These are phyloP conservation scores for Psilocybe cyanescens DNA, from an alignment of 768 basidiomycete genomes.

Conservation along the genomic window DNA sequence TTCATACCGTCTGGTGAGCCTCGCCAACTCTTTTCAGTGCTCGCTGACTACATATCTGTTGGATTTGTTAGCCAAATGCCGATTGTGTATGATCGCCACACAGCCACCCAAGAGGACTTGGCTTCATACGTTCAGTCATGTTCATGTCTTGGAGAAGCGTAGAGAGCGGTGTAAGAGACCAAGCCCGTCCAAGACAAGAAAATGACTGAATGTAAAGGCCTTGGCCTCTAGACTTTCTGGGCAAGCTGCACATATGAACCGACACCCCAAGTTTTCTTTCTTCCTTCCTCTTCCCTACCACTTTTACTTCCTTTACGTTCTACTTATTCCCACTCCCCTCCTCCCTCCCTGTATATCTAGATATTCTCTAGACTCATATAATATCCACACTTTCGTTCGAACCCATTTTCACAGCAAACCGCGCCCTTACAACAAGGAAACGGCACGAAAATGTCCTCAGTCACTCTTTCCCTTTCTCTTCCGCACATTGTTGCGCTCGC, in stretches of 20 bases:
- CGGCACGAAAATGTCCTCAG: not conserved
- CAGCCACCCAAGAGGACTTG: not conserved
- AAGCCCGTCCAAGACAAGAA: too few relatives aligned
- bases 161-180: too few relatives aligned
- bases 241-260: not conserved
- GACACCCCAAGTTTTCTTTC: not conserved
- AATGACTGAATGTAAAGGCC: not conserved
- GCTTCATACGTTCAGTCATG: not conserved
- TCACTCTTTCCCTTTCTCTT: not conserved
- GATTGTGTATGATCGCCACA: not conserved
- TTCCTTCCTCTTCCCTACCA: not conserved
- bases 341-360: not conserved
- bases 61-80: too few relatives aligned
- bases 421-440: not conserved
- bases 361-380: not conserved
- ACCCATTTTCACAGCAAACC: not conserved
- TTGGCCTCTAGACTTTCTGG: not conserved
- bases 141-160: not conserved
- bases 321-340: not conserved
- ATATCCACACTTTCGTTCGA: not conserved
- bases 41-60: too few relatives aligned
- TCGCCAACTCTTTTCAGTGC: too few relatives aligned
- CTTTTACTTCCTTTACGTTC: not conserved
- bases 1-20: too few relatives aligned
- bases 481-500: not conserved